Evolutionary conservation across 345 rosid species (phyloP), one percentile per base, ranked within the genome.

Genomic region (Boechera retrofracta): DNA sequence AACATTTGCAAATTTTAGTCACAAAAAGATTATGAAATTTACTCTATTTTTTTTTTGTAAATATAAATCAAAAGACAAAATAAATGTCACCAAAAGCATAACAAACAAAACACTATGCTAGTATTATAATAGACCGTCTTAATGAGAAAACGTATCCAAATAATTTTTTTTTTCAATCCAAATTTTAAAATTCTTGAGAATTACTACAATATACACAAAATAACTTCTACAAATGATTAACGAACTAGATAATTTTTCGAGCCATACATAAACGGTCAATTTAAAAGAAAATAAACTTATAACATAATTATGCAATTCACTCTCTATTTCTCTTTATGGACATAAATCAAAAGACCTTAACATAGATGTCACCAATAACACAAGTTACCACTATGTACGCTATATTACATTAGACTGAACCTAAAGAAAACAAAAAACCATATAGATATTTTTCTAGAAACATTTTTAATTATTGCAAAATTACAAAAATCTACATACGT

Each of bases 401-500:
- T 72, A 63, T 53, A 41, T 42, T 53, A 73, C 71, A 66, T 48
- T 21, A 62, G 10, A 26, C 38, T 26, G 29, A 41, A 73, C 61
- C 28, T 48, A 47, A 44, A 21, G 24, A 18, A 6, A 33, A n/a
- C 26, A 13, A 42, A 31, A 7, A 28, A 2, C 29, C 3, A 48
- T 56, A 35, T 6, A 35, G 3, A 10, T 41, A 10, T 29, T 36
- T 75, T 6, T 59, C 45, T 52, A 49, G 18, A 39, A 49, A 51
- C 74, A 69, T 58, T 66, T 59, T 29, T 21, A 7, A 51, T 60
- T 67, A 59, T 26, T 55, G 26, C 52, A 77, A 63, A 55, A 6
- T 11, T 77, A 56, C 70, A 69, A 54, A 35, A 77, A 69, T 41
- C 54, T 71, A 77, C 70, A 62, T 21, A 39, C 41, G 38, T 21